A percentile compares a stretch with the other conserved stretches of the same genome.
phyloP scores from a whole-genome alignment of 805 yeast genomes.

The Kuraishia molischiana region DNA sequence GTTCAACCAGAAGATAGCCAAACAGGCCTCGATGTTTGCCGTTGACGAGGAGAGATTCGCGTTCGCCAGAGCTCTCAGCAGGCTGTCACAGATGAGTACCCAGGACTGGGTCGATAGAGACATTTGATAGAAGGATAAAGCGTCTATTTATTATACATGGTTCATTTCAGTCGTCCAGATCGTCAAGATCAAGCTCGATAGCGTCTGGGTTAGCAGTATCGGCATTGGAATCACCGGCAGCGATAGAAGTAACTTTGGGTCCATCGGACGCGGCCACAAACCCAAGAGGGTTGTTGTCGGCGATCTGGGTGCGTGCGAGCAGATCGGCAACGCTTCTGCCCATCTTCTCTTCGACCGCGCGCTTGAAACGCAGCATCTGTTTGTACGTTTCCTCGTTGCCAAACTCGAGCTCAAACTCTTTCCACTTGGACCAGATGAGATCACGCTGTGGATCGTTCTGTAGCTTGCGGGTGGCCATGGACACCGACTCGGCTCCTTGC shows the following conservation, averaged over 20 bases:
- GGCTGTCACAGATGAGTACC: conserved; percentile 90
- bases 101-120: conserved; percentile 72
- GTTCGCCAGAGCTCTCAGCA: conserved; percentile 86
- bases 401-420: conserved; percentile 55
- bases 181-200: conserved; percentile 42
- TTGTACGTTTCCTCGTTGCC: conserved; percentile 70
- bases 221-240: conserved; percentile 5
- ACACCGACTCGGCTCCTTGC: conserved; percentile 36
- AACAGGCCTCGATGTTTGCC: conserved; percentile 68
- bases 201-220: conserved; percentile 41
- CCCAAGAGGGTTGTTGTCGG: conserved; percentile 28
- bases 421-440: conserved; percentile 61
- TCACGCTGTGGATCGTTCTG: conserved; percentile 12
- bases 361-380: conserved; percentile 57
- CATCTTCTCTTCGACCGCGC: conserved; percentile 21
- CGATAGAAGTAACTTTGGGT: conserved; percentile 20
- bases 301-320: conserved; percentile 9
- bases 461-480: conserved; percentile 19
- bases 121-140: neutral
- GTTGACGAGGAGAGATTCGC: conserved; percentile 95
- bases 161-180: conserved; percentile 8
- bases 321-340: conserved; percentile 9
- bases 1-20: conserved; percentile 60
- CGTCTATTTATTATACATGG: neutral
- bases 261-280: conserved; percentile 34